Percentiles rank a stretch among this genome's conserved stretches.
Conservation (phyloP, 228 moss, liverwort and hornwort genomes). For the Sphagnum magellanicum region DNA sequence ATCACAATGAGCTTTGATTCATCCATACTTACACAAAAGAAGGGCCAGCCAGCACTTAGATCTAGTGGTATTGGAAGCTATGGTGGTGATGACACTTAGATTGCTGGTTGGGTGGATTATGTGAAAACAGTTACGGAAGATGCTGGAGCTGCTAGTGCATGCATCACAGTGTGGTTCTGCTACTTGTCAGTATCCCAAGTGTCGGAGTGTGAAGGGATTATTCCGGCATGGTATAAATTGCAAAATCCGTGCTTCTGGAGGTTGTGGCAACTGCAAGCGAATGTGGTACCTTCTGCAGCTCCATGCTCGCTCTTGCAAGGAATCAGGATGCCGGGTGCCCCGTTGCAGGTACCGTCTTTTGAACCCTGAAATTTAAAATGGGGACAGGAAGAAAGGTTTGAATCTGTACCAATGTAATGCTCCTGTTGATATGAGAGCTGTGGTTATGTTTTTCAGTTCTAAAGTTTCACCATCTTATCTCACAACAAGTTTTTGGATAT, state of each 20-base stretch:
- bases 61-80: no score
- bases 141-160: conserved; percentile 93
- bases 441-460: no score
- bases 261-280: conserved; percentile 89
- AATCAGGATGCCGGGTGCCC: conserved; percentile 89
- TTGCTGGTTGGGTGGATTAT: neutral
- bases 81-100: no score
- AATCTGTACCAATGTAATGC: no score
- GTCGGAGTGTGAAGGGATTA: conserved; percentile 90
- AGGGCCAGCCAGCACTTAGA: no score
- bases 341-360: conserved; percentile 83
- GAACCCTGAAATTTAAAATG: no score
- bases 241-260: conserved; percentile 82
- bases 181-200: conserved; percentile 83
- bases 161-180: conserved; percentile 75
- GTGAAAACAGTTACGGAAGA: conserved; percentile 81
- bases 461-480: no score
- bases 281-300: conserved; percentile 99
- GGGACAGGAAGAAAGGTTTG: no score
- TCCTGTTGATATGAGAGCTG: no score
- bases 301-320: conserved; percentile 98
- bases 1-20: neutral
- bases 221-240: conserved; percentile 93
- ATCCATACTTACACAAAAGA: neutral
- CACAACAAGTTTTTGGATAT: neutral